phyloP scores from a whole-genome alignment of 495 filamentous ascomycete genomes.

The Trichoderma reesei region DNA sequence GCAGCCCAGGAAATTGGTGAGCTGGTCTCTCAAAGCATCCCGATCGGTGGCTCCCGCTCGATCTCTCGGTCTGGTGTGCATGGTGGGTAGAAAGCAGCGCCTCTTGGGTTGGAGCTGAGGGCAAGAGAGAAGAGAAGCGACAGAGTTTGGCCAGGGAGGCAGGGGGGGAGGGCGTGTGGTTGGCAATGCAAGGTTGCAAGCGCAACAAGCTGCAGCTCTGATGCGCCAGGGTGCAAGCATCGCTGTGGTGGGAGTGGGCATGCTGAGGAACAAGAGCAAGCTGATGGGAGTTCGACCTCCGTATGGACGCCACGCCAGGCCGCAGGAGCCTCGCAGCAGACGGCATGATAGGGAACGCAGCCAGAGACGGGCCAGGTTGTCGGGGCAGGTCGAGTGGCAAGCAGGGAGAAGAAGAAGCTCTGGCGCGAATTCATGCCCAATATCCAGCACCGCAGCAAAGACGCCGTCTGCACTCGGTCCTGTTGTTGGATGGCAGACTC shows the following conservation, averaged over 20 bases:
- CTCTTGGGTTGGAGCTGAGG: background rate
- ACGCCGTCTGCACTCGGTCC: too few relatives aligned
- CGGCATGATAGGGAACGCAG: background rate
- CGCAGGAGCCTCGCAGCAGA: background rate
- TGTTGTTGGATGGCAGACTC: background rate
- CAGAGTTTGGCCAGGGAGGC: background rate
- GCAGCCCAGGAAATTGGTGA: background rate
- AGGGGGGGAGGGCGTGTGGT: background rate
- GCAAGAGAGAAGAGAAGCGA: background rate
- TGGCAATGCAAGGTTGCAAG: slow-evolving; percentile 1
- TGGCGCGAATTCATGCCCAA: background rate
- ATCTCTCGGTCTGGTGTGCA: slow-evolving; percentile 1
- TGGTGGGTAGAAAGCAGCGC: background rate
- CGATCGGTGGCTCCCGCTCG: background rate
- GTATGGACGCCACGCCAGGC: slow-evolving; percentile 1
- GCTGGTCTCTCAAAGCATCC: background rate
- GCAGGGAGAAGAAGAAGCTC: background rate
- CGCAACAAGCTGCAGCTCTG: slow-evolving; percentile 3
- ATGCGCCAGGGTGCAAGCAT: background rate
- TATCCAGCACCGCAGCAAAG: background rate
- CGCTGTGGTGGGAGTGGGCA: background rate
- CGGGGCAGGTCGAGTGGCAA: background rate
- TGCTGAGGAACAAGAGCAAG: background rate
- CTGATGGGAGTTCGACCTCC: background rate
- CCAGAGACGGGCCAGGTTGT: background rate